phyloP scores from a whole-genome alignment of 2,329 filamentous ascomycete species.

The Ustulina deusta region DNA sequence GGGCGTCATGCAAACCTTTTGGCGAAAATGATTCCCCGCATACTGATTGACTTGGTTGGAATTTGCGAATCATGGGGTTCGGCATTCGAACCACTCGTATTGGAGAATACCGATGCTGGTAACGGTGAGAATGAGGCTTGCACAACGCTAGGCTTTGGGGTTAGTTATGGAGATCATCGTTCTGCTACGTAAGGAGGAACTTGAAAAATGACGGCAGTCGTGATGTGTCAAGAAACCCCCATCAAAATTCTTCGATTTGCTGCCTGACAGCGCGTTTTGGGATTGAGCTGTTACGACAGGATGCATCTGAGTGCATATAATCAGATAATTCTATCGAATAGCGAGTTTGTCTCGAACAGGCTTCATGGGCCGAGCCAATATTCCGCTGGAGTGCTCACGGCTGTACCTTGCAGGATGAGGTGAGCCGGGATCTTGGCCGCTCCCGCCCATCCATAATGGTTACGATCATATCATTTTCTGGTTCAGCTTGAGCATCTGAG shows the following conservation, averaged over 20 bases:
- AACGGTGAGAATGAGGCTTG: constrained; percentile 13
- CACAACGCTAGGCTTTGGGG: not conserved
- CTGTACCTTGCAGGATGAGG: constrained; percentile 36
- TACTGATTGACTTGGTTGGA: constrained; percentile 2
- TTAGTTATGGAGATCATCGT: not conserved
- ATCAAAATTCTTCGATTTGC: not conserved
- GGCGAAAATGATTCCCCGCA: constrained; percentile 8
- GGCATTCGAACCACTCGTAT: not conserved
- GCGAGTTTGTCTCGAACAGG: not conserved
- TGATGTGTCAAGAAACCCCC: constrained; percentile 13
- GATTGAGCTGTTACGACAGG: constrained; percentile 17
- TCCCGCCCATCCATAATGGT: constrained; percentile 26
- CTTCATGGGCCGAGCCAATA: constrained; percentile 10
- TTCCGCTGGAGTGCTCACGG: constrained; percentile 5
- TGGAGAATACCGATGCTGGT: not conserved
- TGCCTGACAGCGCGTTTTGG: constrained; percentile 8
- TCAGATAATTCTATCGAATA: constrained; percentile 8
- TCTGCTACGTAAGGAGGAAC: not conserved
- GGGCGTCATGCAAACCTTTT: constrained; percentile 15
- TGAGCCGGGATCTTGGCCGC: constrained; percentile 31
- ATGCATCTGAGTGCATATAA: constrained; percentile 25
- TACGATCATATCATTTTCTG: constrained; percentile 32
- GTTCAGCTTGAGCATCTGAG: constrained; percentile 22
- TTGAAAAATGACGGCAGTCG: not conserved
- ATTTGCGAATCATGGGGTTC: constrained; percentile 22